phyloP scores from a whole-genome alignment of 1,284 basidiomycete genomes.

The Leccinum solheimii region DNA sequence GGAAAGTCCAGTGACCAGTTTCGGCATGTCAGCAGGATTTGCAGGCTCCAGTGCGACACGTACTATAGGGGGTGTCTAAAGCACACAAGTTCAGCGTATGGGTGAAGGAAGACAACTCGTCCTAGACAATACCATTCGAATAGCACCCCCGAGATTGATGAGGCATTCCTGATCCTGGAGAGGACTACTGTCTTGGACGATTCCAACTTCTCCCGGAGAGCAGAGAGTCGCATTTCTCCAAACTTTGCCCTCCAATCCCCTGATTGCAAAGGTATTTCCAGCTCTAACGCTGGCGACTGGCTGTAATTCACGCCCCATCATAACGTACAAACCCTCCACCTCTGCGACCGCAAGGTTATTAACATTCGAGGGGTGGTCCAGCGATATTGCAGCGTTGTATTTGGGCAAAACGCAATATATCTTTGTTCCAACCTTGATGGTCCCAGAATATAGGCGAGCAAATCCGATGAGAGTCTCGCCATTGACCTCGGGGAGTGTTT shows the following conservation, averaged over 20 bases:
- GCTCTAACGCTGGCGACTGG: constrained; percentile 85
- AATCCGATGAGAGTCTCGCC: constrained; percentile 85
- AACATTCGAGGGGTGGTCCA: constrained; percentile 70
- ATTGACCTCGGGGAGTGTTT: constrained; percentile 27
- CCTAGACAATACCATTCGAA: constrained; percentile 53
- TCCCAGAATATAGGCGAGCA: constrained; percentile 91
- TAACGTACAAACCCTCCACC: constrained; percentile 85
- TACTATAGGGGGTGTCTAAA: constrained; percentile 85
- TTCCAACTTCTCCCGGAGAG: constrained; percentile 52
- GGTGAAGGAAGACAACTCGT: not conserved
- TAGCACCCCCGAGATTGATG: constrained; percentile 83
- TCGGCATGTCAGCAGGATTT: constrained; percentile 90
- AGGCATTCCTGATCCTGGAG: constrained; percentile 53
- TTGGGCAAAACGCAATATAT: constrained; percentile 87
- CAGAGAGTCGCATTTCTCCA: constrained; percentile 92
- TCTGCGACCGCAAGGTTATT: constrained; percentile 64
- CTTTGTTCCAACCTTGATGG: constrained; percentile 64
- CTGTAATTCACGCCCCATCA: constrained; percentile 97
- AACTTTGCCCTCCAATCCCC: constrained; percentile 88
- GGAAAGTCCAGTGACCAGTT: constrained; percentile 85
- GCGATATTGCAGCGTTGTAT: constrained; percentile 71
- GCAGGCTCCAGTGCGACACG: constrained; percentile 92
- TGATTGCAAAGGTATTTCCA: constrained; percentile 94
- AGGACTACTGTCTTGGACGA: constrained; percentile 39
- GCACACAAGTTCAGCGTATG: constrained; percentile 6